These are phyloP conservation scores for Dictyostelium capitatum DNA, from an alignment of 78 protist genomes.

Conservation along the genomic window DNA sequence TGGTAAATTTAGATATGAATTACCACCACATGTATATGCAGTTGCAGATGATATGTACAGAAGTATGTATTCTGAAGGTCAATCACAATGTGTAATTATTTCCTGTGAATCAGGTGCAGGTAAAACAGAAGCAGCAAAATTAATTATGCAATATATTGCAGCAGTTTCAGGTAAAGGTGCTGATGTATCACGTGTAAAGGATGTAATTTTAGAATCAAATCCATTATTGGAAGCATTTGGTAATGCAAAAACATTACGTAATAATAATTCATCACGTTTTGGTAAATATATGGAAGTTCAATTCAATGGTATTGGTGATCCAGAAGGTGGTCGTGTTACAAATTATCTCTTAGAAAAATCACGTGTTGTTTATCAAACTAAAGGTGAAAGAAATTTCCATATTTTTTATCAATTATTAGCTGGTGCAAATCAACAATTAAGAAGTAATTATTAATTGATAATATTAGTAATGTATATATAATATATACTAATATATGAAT, in stretches of 20 bases:
- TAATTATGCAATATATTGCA: constrained; percentile 88
- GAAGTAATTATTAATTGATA: not conserved
- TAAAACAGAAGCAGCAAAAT: constrained; percentile 88
- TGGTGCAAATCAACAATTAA: constrained; percentile 74
- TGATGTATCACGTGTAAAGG: constrained; percentile 82
- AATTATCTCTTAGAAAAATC: constrained; percentile 84
- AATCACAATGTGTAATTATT: constrained; percentile 95
- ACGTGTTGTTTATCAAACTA: constrained; percentile 74
- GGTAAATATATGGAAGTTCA: constrained; percentile 89
- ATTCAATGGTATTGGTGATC: constrained; percentile 88
- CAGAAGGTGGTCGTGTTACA: constrained; percentile 86
- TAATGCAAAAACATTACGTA: constrained; percentile 91
- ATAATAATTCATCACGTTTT: constrained; percentile 92
- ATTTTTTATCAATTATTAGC: constrained; percentile 81
- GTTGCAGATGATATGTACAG: constrained; percentile 91
- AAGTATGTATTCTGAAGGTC: constrained; percentile 81
- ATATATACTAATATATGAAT: not conserved
- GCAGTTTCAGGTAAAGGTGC: constrained; percentile 84
- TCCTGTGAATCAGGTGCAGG: constrained; percentile 93
- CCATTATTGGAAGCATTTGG: constrained; percentile 95
- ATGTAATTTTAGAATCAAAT: constrained; percentile 89
- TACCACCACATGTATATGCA: constrained; percentile 92
- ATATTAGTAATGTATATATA: not conserved
- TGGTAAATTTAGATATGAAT: constrained; percentile 78
- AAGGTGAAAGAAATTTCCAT: constrained; percentile 83